These are phyloP conservation scores for Silene conica DNA, from an alignment of 148 eudicot species.

Conservation along the genomic window DNA sequence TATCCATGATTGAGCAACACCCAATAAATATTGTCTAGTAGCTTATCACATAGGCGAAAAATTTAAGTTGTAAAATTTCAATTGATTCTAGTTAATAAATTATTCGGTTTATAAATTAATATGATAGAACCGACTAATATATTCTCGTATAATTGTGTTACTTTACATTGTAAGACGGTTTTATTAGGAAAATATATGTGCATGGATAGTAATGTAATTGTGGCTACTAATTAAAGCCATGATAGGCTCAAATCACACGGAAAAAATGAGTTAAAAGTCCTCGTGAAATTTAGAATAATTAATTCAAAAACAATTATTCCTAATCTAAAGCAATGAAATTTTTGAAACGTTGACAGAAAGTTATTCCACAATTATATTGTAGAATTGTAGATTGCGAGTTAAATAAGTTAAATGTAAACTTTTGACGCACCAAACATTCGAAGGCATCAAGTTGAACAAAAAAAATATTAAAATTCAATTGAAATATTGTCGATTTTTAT, in stretches of 20 bases:
- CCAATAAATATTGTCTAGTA: too few species aligned
- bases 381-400: background rate
- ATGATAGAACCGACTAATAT: too few species aligned
- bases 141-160: background rate
- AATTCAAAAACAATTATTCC: background rate
- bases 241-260: background rate
- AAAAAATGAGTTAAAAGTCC: background rate
- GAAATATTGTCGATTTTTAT: background rate
- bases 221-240: slow-evolving; percentile 2
- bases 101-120: too few species aligned
- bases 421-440: background rate
- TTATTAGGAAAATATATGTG: too few species aligned
- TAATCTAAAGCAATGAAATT: background rate
- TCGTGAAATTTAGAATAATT: background rate
- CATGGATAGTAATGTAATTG: background rate
- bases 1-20: too few species aligned
- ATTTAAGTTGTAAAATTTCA: too few species aligned
- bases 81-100: too few species aligned
- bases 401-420: slow-evolving; percentile 6
- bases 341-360: background rate
- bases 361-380: background rate
- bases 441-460: background rate
- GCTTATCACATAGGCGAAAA: too few species aligned
- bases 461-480: background rate
- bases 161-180: too few species aligned